phyloP scores from a whole-genome alignment of 1,139 yeast species.

The Diutina mesorugosa region DNA sequence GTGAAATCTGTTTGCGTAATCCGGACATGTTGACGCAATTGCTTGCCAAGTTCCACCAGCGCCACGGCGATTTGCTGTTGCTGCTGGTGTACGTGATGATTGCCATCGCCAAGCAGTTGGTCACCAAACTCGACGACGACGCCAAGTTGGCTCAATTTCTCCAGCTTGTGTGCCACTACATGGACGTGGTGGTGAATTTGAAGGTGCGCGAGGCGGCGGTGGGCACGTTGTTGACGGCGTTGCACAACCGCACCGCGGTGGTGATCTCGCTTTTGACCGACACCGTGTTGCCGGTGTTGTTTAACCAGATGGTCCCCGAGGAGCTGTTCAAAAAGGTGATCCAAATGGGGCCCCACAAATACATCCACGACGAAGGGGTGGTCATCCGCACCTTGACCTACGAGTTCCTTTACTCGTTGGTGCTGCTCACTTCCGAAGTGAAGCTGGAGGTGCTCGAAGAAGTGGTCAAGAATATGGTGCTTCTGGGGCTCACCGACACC shows the following conservation, averaged over 20 bases:
- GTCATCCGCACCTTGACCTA: conserved; percentile 64
- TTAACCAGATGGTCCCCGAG: conserved; percentile 43
- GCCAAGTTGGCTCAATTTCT: not conserved
- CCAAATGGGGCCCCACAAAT: conserved; percentile 83
- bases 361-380: conserved; percentile 67
- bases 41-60: conserved; percentile 9
- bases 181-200: conserved; percentile 13
- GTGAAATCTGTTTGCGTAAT: not conserved
- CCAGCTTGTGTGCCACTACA: not conserved
- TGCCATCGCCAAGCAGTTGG: not conserved
- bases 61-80: not conserved
- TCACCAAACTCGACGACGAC: not conserved
- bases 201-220: conserved; percentile 44
- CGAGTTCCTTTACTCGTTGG: conserved; percentile 47
- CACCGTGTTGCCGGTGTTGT: conserved; percentile 31
- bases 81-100: not conserved
- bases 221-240: conserved; percentile 45
- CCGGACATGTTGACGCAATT: conserved; percentile 8
- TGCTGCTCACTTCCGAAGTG: not conserved
- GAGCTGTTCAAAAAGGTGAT: conserved; percentile 49
- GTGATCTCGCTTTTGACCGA: conserved; percentile 5
- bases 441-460: not conserved
- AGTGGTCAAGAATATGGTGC: not conserved
- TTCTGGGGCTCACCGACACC: not conserved
- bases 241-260: conserved; percentile 26